phyloP scores from a whole-genome alignment of 2,329 filamentous ascomycete species.

The Ophiostoma novo-ulmi region DNA sequence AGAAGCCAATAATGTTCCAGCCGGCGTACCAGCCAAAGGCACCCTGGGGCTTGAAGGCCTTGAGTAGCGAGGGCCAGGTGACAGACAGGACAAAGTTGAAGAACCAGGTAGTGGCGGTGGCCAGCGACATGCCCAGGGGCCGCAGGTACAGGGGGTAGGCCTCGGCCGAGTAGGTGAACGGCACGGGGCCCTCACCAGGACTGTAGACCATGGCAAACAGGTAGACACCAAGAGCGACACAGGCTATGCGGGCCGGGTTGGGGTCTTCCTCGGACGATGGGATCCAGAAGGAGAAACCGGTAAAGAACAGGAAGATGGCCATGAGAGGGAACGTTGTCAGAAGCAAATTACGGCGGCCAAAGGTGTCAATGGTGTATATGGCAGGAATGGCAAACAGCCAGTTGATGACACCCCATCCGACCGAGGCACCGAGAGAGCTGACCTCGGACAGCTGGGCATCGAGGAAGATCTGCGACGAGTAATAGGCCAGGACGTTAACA shows the following conservation, averaged over 20 bases:
- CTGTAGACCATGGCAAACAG: conserved; percentile 49
- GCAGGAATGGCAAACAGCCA: conserved; percentile 60
- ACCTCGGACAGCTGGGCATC: conserved; percentile 48
- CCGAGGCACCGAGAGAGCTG: conserved; percentile 52
- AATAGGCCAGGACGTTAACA: conserved; percentile 50
- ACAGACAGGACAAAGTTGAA: conserved; percentile 42
- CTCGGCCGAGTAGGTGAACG: conserved; percentile 63
- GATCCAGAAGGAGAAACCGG: conserved; percentile 46
- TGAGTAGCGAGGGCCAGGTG: conserved; percentile 45
- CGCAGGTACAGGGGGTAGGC: conserved; percentile 61
- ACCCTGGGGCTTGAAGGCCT: conserved; percentile 43
- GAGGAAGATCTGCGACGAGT: conserved; percentile 57
- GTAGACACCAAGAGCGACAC: conserved; percentile 47
- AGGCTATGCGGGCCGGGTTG: conserved; percentile 39
- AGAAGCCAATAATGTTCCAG: conserved; percentile 46
- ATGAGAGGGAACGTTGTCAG: conserved; percentile 62
- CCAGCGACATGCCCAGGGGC: conserved; percentile 56
- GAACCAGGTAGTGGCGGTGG: conserved; percentile 49
- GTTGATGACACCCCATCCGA: conserved; percentile 61
- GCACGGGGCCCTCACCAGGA: conserved; percentile 58
- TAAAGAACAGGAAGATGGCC: conserved; percentile 46
- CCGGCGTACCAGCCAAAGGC: conserved; percentile 47
- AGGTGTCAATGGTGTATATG: conserved; percentile 63
- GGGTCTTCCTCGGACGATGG: conserved; percentile 29
- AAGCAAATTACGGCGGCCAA: conserved; percentile 59